A percentile compares a stretch with the other conserved stretches of the same genome.
Conservation (phyloP, 345 rosid species). For the Pistacia vera region DNA sequence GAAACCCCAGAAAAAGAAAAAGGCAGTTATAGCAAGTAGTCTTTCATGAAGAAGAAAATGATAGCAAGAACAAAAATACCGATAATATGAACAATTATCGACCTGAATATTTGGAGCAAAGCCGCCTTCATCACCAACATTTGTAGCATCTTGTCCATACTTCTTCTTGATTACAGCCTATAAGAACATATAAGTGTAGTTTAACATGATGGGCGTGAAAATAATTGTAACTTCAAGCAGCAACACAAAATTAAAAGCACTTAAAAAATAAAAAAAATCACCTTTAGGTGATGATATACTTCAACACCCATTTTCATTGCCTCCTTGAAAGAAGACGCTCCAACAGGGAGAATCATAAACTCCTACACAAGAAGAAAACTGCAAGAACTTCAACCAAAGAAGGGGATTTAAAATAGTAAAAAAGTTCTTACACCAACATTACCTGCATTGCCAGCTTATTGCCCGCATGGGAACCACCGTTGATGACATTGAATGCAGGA, state of each 20-base stretch:
- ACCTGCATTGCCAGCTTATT: slow-evolving; percentile 77
- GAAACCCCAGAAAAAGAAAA: background rate
- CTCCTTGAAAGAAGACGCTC: slow-evolving; percentile 70
- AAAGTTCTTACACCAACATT: background rate
- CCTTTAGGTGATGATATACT: slow-evolving; percentile 74
- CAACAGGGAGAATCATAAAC: slow-evolving; percentile 70
- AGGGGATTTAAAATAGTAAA: background rate
- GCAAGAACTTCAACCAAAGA: slow-evolving; percentile 12
- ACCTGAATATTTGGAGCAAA: slow-evolving; percentile 72
- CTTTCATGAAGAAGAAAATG: background rate
- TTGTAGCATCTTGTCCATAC: slow-evolving; percentile 69
- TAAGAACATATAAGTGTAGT: slow-evolving; percentile 1
- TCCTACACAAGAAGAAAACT: slow-evolving; percentile 39
- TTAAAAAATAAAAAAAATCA: background rate
- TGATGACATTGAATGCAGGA: slow-evolving; percentile 73
- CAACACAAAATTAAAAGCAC: background rate
- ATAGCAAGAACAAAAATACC: background rate
- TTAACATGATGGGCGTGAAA: background rate
- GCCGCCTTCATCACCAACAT: slow-evolving; percentile 72
- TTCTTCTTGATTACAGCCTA: slow-evolving; percentile 67
- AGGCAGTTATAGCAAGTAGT: background rate
- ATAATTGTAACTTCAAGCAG: background rate
- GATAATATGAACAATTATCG: background rate
- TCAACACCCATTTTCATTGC: slow-evolving; percentile 85
- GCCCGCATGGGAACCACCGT: slow-evolving; percentile 76